Percentiles rank a stretch among this genome's conserved stretches.
Evolutionary conservation across 495 filamentous ascomycete species (phyloP).

Genomic region (Stereocaulon alpinum): DNA sequence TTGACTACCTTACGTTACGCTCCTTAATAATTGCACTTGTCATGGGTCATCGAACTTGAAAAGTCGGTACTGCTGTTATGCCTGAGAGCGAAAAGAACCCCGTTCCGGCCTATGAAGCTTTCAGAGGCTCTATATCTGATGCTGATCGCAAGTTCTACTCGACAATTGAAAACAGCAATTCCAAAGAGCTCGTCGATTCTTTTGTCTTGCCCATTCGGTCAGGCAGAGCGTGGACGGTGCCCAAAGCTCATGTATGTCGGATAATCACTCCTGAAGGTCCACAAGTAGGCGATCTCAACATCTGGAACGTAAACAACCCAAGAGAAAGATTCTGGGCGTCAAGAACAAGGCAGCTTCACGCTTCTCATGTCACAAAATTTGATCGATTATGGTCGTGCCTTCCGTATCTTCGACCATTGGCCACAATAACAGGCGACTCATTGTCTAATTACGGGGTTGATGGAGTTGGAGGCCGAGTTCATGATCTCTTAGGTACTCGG

Average conservation of each 20-base stretch:
- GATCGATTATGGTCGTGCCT: constrained; percentile 69
- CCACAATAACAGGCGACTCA: constrained; percentile 60
- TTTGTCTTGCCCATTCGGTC: constrained; percentile 46
- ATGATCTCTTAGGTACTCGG: constrained; percentile 57
- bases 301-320: constrained; percentile 67
- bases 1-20: too few relatives aligned
- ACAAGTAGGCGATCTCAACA: constrained; percentile 73
- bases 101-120: constrained; percentile 36
- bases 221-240: constrained; percentile 53
- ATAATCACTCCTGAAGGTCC: constrained; percentile 65
- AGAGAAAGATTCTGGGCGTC: constrained; percentile 72
- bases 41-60: too few relatives aligned
- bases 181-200: constrained; percentile 29
- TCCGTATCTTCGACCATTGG: constrained; percentile 64
- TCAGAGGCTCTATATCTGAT: constrained; percentile 31
- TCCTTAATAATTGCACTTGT: too few relatives aligned
- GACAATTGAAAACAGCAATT: constrained; percentile 24
- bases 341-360: constrained; percentile 66
- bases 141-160: constrained; percentile 36
- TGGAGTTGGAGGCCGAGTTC: constrained; percentile 35
- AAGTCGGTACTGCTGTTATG: not conserved
- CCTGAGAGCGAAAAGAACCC: not conserved
- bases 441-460: constrained; percentile 45
- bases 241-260: constrained; percentile 52
- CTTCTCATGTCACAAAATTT: constrained; percentile 55